Conservation (phyloP, 495 filamentous ascomycete genomes). For the Ramalina intermedia region DNA sequence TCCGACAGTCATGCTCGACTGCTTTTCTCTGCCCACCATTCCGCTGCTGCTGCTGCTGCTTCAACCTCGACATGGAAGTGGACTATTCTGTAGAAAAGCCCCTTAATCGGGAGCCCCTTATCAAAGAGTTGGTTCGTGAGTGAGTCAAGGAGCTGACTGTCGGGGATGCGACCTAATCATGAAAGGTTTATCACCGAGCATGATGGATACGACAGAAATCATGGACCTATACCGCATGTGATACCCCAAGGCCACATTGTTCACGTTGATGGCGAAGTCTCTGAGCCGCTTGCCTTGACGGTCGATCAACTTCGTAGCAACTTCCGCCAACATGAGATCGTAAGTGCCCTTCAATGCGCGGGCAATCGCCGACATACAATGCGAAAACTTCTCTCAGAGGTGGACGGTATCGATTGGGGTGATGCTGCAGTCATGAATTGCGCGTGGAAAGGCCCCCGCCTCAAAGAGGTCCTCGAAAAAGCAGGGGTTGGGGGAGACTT, state of each 20-base stretch:
- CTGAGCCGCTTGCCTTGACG: constrained; percentile 19
- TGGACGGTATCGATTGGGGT: constrained; percentile 48
- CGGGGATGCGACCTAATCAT: not conserved
- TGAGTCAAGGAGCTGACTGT: constrained; percentile 6
- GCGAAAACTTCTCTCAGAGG: constrained; percentile 46
- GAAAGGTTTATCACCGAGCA: constrained; percentile 29
- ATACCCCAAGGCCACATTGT: constrained; percentile 26
- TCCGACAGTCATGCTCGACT: too few species aligned
- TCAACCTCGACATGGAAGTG: constrained; percentile 7
- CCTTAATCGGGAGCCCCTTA: constrained; percentile 30
- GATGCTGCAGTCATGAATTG: constrained; percentile 52
- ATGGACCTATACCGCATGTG: constrained; percentile 36
- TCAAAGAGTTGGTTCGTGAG: constrained; percentile 25
- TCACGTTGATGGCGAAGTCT: constrained; percentile 27
- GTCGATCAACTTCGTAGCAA: constrained; percentile 26
- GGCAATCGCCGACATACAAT: constrained; percentile 52
- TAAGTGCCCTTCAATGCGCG: constrained; percentile 45
- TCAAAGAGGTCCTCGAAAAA: constrained; percentile 36
- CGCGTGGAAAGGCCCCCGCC: constrained; percentile 39
- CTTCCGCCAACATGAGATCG: constrained; percentile 38
- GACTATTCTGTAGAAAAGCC: constrained; percentile 27
- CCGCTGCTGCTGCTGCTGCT: too few species aligned
- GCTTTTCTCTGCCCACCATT: too few species aligned
- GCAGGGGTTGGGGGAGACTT: constrained; percentile 22
- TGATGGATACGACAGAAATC: constrained; percentile 36